Conservation (phyloP, 495 filamentous ascomycete genomes). For the Aspergillus conjunctus region DNA sequence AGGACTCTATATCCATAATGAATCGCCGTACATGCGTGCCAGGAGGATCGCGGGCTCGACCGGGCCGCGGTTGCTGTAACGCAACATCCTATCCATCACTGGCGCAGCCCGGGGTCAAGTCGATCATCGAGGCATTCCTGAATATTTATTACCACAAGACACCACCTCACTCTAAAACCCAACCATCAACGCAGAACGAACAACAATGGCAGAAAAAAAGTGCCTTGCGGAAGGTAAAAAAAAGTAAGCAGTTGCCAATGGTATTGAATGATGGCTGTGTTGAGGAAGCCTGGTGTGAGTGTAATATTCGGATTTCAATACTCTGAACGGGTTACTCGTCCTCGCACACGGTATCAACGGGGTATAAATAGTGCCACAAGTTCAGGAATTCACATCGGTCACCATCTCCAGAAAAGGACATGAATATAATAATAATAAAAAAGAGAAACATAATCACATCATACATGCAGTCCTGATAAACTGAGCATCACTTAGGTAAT, state of each 20-base stretch:
- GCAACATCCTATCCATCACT: not conserved
- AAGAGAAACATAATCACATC: slow-evolving; percentile 32
- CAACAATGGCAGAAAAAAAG: not conserved
- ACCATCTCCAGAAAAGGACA: slow-evolving; percentile 20
- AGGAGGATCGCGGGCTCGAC: not conserved
- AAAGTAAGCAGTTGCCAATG: not conserved
- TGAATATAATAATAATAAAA: slow-evolving; percentile 14
- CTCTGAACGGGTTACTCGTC: not conserved
- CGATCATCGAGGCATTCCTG: too few species aligned
- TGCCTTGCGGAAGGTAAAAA: not conserved
- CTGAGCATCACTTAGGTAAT: slow-evolving; percentile 26
- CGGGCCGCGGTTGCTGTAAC: not conserved
- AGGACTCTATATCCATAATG: not conserved
- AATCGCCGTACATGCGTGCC: not conserved
- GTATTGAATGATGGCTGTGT: slow-evolving; percentile 14
- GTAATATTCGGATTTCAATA: slow-evolving; percentile 11
- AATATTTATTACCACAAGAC: not conserved
- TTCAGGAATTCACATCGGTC: slow-evolving; percentile 22
- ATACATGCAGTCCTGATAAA: slow-evolving; percentile 34
- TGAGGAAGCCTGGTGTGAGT: slow-evolving; percentile 8
- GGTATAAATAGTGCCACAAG: slow-evolving; percentile 22
- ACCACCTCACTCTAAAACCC: not conserved
- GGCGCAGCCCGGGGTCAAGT: too few species aligned
- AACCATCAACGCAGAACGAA: too few species aligned
- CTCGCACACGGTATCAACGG: slow-evolving; percentile 21